A percentile compares a stretch with the other conserved stretches of the same genome.
Evolutionary conservation across 2,329 filamentous ascomycete genomes (phyloP).

Genomic region (Paecilomyces niveus): DNA sequence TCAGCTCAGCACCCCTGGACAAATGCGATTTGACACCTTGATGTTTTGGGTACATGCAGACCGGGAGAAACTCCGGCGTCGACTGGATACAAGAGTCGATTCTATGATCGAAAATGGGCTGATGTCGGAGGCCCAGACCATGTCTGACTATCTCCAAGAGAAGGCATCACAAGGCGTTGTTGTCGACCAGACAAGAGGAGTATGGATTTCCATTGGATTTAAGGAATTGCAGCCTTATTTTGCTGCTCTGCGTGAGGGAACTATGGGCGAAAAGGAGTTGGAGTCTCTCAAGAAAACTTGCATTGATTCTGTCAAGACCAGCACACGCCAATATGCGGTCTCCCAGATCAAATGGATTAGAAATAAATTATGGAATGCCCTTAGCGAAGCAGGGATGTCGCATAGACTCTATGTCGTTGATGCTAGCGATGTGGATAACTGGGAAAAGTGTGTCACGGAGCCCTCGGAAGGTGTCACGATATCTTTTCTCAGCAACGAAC

Average conservation of each 20-base stretch:
- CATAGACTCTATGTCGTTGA: constrained; percentile 71
- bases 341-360: constrained; percentile 83
- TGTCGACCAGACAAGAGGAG: constrained; percentile 70
- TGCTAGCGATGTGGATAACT: constrained; percentile 61
- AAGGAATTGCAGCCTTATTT: constrained; percentile 80
- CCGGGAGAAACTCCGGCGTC: constrained; percentile 56
- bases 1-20: constrained; percentile 10
- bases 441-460: constrained; percentile 55
- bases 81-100: constrained; percentile 71
- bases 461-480: constrained; percentile 58
- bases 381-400: constrained; percentile 49
- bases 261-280: constrained; percentile 33
- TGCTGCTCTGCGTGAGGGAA: constrained; percentile 31
- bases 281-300: constrained; percentile 51
- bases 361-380: constrained; percentile 66
- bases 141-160: constrained; percentile 43
- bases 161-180: constrained; percentile 42
- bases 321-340: constrained; percentile 81
- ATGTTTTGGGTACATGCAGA: constrained; percentile 85
- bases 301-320: constrained; percentile 69
- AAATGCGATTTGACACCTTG: constrained; percentile 52
- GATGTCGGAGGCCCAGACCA: constrained; percentile 52
- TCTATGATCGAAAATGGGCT: constrained; percentile 69
- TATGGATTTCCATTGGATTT: constrained; percentile 96
- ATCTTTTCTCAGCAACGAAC: constrained; percentile 54